Evolutionary conservation across 371 early-diverging fungal species (phyloP).

Genomic region (Mortierella sp.): DNA sequence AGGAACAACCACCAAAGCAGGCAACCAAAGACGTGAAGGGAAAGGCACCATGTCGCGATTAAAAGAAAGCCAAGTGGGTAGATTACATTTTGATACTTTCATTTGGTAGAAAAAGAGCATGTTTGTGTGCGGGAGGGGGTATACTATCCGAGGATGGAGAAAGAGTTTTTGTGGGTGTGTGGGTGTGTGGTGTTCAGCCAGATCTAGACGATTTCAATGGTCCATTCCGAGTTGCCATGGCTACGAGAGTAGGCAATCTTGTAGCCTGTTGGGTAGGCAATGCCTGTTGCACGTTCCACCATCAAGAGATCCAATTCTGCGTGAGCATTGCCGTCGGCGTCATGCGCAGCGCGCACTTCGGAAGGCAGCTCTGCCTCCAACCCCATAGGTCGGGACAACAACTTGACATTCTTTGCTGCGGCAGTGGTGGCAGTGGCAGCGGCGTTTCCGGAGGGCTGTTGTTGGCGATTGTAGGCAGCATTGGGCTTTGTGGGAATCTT

Average conservation of each 20-base stretch:
- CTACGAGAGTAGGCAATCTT: constrained; percentile 50
- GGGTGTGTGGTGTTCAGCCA: too few species aligned
- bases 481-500: constrained; percentile 45
- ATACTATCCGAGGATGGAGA: too few species aligned
- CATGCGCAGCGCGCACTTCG: constrained; percentile 43
- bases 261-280: constrained; percentile 49
- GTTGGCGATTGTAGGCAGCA: constrained; percentile 32
- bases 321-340: constrained; percentile 32
- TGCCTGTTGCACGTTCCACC: constrained; percentile 46
- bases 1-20: too few species aligned
- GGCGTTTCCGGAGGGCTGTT: constrained; percentile 49
- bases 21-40: too few species aligned
- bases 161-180: too few species aligned
- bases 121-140: too few species aligned
- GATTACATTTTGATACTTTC: too few species aligned
- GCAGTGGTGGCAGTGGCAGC: constrained; percentile 18
- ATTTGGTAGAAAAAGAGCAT: too few species aligned
- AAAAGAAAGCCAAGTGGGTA: too few species aligned
- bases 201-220: constrained; percentile 41
- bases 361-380: constrained; percentile 49
- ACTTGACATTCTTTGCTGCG: constrained; percentile 23
- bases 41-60: too few species aligned
- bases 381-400: constrained; percentile 35
- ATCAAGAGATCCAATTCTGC: constrained; percentile 49
- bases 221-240: constrained; percentile 38